Evolutionary conservation across 805 yeast genomes (phyloP).

Genomic region (Yarrowia sp.): DNA sequence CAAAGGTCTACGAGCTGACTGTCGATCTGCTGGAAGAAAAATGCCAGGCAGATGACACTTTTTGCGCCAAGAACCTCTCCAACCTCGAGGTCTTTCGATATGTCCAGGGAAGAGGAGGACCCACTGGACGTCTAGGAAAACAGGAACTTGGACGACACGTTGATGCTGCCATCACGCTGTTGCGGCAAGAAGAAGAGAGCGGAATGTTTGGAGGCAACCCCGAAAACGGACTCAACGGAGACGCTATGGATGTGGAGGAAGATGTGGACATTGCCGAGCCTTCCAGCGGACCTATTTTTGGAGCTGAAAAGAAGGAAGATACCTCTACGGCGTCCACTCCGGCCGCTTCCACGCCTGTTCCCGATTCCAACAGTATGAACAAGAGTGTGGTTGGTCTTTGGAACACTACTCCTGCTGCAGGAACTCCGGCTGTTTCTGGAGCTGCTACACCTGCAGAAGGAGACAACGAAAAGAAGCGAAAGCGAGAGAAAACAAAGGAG

Average conservation of each 20-base stretch:
- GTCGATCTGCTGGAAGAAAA: conserved; percentile 13
- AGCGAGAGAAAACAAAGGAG: conserved; percentile 27
- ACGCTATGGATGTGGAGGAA: conserved; percentile 18
- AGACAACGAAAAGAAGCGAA: conserved; percentile 26
- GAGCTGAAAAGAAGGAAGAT: conserved; percentile 9
- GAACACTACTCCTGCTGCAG: conserved; percentile 39
- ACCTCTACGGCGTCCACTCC: conserved; percentile 5
- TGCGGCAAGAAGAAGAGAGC: conserved; percentile 7
- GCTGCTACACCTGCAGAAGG: conserved; percentile 7
- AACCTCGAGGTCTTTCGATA: conserved; percentile 22
- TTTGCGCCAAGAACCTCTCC: conserved; percentile 6
- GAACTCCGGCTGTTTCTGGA: conserved; percentile 22
- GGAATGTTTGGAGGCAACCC: conserved; percentile 20
- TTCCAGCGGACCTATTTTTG: conserved; percentile 1
- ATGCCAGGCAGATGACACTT: conserved; percentile 3
- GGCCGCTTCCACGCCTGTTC: neutral
- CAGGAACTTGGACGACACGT: conserved; percentile 19
- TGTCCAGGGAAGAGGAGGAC: conserved; percentile 16
- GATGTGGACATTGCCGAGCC: neutral
- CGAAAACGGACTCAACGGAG: conserved; percentile 15
- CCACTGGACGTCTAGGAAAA: conserved; percentile 19
- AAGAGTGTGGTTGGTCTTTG: conserved; percentile 72
- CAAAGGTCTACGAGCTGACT: conserved; percentile 11
- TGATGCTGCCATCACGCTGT: neutral
- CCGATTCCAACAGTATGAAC: conserved; percentile 46